phyloP scores from a whole-genome alignment of 768 basidiomycete species.

The Tylopilus balloui region DNA sequence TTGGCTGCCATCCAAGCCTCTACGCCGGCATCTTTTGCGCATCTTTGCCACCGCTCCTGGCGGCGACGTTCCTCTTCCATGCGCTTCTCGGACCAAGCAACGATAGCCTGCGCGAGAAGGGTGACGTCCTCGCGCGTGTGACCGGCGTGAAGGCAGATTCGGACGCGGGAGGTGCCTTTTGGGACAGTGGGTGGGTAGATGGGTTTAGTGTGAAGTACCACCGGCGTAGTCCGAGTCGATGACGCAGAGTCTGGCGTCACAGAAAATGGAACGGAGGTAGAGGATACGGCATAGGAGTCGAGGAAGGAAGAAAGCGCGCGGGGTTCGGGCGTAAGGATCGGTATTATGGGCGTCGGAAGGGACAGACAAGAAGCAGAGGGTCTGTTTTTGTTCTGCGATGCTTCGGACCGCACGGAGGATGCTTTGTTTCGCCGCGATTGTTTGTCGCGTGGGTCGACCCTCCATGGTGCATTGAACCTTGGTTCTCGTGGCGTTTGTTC shows the following conservation, averaged over 20 bases:
- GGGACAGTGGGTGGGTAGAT: conserved; percentile 91
- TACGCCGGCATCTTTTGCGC: conserved; percentile 15
- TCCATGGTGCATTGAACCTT: neutral
- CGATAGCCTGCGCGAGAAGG: conserved; percentile 46
- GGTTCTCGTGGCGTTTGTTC: neutral
- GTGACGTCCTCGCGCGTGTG: conserved; percentile 65
- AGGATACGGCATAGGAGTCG: conserved; percentile 8
- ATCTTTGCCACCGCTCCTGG: conserved; percentile 8
- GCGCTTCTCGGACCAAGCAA: conserved; percentile 33
- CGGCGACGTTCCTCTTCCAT: conserved; percentile 5
- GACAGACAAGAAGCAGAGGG: neutral
- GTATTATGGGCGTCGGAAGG: conserved; percentile 72
- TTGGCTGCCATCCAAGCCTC: conserved; percentile 30
- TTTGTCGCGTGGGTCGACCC: neutral
- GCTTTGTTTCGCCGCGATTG: neutral
- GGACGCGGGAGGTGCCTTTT: conserved; percentile 75
- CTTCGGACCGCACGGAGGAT: neutral
- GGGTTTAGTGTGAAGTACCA: conserved; percentile 62
- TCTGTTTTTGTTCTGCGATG: neutral
- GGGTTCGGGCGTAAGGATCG: conserved; percentile 72
- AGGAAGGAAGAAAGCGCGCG: conserved; percentile 74
- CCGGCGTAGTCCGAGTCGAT: conserved; percentile 10
- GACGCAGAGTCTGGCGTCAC: neutral
- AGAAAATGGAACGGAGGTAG: neutral
- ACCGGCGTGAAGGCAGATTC: conserved; percentile 84